These are phyloP conservation scores for Mycosarcoma maydis DNA, from an alignment of 1,284 basidiomycete species.

Conservation along the genomic window DNA sequence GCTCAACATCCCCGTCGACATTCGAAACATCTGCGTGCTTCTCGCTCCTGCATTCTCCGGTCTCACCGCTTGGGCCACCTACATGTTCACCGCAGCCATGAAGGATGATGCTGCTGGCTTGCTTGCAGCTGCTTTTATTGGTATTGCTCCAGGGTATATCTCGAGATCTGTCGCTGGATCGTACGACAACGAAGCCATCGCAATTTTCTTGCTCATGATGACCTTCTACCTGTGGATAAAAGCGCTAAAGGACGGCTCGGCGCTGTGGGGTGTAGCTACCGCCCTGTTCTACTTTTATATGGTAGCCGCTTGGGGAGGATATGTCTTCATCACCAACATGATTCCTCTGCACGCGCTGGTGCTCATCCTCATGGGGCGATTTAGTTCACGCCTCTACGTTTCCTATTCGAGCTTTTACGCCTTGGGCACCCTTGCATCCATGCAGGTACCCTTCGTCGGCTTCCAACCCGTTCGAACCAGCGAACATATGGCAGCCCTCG, in stretches of 20 bases:
- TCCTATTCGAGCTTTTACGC: slow-evolving; percentile 98
- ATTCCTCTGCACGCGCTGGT: slow-evolving; percentile 93
- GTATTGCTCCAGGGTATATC: slow-evolving; percentile 94
- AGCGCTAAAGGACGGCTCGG: slow-evolving; percentile 91
- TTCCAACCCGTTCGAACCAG: slow-evolving; percentile 98
- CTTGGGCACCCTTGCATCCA: slow-evolving; percentile 93
- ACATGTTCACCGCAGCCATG: slow-evolving; percentile 68
- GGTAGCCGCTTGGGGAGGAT: slow-evolving; percentile 99
- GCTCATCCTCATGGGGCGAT: slow-evolving; percentile 96
- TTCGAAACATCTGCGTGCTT: slow-evolving; percentile 95
- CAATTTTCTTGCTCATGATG: slow-evolving; percentile 99
- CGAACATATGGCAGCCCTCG: slow-evolving; percentile 98
- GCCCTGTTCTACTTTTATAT: slow-evolving; percentile 99
- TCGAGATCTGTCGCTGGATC: slow-evolving; percentile 98
- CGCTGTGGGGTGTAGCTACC: slow-evolving; percentile 86
- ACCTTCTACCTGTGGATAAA: slow-evolving; percentile 99
- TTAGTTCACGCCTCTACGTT: slow-evolving; percentile 88
- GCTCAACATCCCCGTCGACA: slow-evolving; percentile 94
- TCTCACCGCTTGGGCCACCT: slow-evolving; percentile 95
- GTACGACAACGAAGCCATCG: slow-evolving; percentile 99
- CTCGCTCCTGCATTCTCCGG: slow-evolving; percentile 97
- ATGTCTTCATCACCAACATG: slow-evolving; percentile 99
- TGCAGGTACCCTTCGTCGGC: slow-evolving; percentile 99
- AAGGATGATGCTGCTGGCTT: slow-evolving; percentile 81
- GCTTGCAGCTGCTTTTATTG: slow-evolving; percentile 97